Evolutionary conservation across 192 early-diverging fungal species (phyloP).

Genomic region (Coemansia erecta): DNA sequence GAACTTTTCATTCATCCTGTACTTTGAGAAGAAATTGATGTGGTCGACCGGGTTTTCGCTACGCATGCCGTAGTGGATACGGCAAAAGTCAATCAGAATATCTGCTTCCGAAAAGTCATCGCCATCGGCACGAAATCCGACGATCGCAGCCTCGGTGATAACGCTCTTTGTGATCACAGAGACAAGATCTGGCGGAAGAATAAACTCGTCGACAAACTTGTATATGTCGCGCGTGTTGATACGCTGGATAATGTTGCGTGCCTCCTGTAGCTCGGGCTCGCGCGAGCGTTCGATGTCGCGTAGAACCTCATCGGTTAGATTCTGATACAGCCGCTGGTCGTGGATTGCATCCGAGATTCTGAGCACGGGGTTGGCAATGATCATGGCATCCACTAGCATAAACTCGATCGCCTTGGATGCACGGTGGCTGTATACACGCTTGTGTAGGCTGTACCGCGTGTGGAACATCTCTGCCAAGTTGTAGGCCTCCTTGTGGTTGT

Average conservation of each 20-base stretch:
- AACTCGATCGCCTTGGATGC: slow-evolving; percentile 77
- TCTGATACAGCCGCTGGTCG: slow-evolving; percentile 63
- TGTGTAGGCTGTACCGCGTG: slow-evolving; percentile 74
- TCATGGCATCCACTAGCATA: slow-evolving; percentile 87
- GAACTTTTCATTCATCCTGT: slow-evolving; percentile 57
- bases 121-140: slow-evolving; percentile 57
- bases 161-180: slow-evolving; percentile 25
- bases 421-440: slow-evolving; percentile 85
- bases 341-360: slow-evolving; percentile 62
- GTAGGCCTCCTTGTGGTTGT: slow-evolving; percentile 83
- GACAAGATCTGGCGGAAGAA: slow-evolving; percentile 58
- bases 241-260: slow-evolving; percentile 68
- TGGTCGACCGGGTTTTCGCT: slow-evolving; percentile 83
- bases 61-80: slow-evolving; percentile 83
- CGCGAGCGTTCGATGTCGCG: slow-evolving; percentile 65
- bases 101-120: slow-evolving; percentile 67
- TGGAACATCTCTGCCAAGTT: slow-evolving; percentile 87
- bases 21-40: slow-evolving; percentile 79
- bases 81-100: slow-evolving; percentile 69
- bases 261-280: slow-evolving; percentile 61
- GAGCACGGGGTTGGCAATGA: slow-evolving; percentile 75
- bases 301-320: slow-evolving; percentile 83
- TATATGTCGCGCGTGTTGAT: slow-evolving; percentile 83
- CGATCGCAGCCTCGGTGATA: slow-evolving; percentile 60
- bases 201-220: slow-evolving; percentile 78